Base-by-base conservation (phyloP, 1,284 basidiomycete species). In the Sanghuangporus weigelae region DNA sequence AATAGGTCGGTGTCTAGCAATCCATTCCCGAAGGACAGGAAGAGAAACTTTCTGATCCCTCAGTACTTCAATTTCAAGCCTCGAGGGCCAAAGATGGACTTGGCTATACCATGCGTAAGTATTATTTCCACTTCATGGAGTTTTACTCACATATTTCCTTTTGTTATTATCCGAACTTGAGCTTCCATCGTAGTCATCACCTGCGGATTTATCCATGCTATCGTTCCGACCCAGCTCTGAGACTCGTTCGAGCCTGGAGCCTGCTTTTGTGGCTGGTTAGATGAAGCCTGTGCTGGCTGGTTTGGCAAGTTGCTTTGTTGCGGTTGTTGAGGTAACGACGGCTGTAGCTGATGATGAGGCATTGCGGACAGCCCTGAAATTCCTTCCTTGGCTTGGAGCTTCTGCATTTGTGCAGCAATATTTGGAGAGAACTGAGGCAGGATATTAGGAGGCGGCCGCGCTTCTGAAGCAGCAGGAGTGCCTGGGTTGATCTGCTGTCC, bases 71-170 rank as follows among this genome's bases (percentile, higher is more conserved):
- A 89, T 73, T 2, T 71, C 70, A 65, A 89, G 67, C 2, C 69
- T 69, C 2, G 67, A 65, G 1, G 87, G 87, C 87, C 87, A 90
- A 0, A 75, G 79, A 0, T 82, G 76, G 7, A 75, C 67, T 49
- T 73, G 79, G 66, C 87, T 89, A 63, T 60, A 14, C 19, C n/a
- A 21, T 19, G 49, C 31, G 53, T 57, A 16, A 62, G 40, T 26
- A 14, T n/a, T n/a, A 46, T 16, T 36, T 16, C 7, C 51, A 6
- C 19, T 56, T 26, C 19, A 50, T 31, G 23, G 21, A 23, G 7
- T 7, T 14, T 14, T 19, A 35, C 57, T 60, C 26, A 82, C 79
- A 76, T 66, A 60, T 78, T 71, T 26, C 7, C 3, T 35, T n/a
- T 60, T 7, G 48, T 39, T 36, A 40, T 21, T 16, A 60, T 38